Evolutionary conservation across 2,329 filamentous ascomycete genomes (phyloP).

Genomic region (Claviceps fusiformis): DNA sequence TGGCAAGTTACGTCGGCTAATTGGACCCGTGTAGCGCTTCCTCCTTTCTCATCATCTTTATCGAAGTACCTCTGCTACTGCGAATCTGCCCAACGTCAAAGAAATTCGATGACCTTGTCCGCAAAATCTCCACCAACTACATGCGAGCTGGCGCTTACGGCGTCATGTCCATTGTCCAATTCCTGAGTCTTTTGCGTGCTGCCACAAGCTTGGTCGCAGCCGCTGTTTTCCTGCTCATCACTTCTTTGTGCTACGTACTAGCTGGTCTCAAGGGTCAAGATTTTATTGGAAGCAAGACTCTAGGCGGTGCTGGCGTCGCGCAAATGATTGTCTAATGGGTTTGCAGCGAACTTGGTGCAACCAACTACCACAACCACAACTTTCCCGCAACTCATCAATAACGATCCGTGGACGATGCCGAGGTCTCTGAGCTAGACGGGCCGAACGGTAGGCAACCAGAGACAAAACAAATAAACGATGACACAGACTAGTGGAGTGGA

Average conservation of each 20-base stretch:
- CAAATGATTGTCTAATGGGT: constrained; percentile 82
- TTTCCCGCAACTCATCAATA: neutral
- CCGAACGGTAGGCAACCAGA: neutral
- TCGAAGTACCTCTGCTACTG: constrained; percentile 86
- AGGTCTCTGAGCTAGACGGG: neutral
- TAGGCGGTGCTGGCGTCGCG: constrained; percentile 84
- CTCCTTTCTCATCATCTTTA: constrained; percentile 63
- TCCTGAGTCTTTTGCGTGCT: constrained; percentile 56
- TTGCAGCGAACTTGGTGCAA: neutral
- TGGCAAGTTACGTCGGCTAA: neutral
- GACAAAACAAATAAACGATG: neutral
- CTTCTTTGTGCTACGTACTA: constrained; percentile 66
- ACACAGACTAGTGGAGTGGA: neutral
- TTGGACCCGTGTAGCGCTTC: constrained; percentile 39
- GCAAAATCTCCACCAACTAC: constrained; percentile 89
- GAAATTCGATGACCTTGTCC: constrained; percentile 79
- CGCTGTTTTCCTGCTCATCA: constrained; percentile 65
- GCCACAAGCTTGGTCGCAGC: constrained; percentile 71
- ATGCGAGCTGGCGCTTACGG: constrained; percentile 84
- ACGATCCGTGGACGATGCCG: neutral
- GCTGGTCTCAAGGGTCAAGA: constrained; percentile 72
- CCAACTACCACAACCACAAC: neutral
- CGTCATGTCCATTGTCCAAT: constrained; percentile 71
- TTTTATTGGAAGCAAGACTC: constrained; percentile 87
- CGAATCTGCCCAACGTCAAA: constrained; percentile 93